These are phyloP conservation scores for Jamesozyma gamospora DNA, from an alignment of 805 yeast genomes.

Conservation along the genomic window DNA sequence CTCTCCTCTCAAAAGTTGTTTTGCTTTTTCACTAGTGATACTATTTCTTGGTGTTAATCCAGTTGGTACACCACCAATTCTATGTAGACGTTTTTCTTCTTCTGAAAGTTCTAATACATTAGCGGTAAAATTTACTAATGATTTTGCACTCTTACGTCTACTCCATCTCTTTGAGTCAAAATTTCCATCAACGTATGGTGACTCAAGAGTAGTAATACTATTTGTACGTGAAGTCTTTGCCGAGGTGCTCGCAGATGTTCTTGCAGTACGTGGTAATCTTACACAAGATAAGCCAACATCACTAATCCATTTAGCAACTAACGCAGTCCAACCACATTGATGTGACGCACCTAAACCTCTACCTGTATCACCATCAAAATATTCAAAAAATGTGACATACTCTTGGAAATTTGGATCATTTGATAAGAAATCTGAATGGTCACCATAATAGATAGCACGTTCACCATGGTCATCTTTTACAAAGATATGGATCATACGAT, in stretches of 20 bases:
- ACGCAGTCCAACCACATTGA: slow-evolving; percentile 95
- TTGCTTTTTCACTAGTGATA: slow-evolving; percentile 11
- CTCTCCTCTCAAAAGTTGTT: background rate
- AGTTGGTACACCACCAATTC: slow-evolving; percentile 16
- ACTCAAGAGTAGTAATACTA: slow-evolving; percentile 4
- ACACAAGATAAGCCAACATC: slow-evolving; percentile 66
- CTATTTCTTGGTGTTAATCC: slow-evolving; percentile 21
- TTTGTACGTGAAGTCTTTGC: slow-evolving; percentile 4
- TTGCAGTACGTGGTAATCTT: slow-evolving; percentile 23
- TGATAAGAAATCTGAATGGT: slow-evolving; percentile 46
- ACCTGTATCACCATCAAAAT: slow-evolving; percentile 90
- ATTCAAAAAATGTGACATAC: slow-evolving; percentile 72
- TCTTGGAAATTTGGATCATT: slow-evolving; percentile 66
- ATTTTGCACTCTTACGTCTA: slow-evolving; percentile 67
- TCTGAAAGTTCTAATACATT: slow-evolving; percentile 57
- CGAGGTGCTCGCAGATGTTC: slow-evolving; percentile 19
- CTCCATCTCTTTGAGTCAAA: slow-evolving; percentile 39
- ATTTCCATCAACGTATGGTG: slow-evolving; percentile 6
- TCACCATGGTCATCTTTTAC: slow-evolving; percentile 55
- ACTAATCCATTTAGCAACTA: slow-evolving; percentile 85
- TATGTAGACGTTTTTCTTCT: slow-evolving; percentile 37
- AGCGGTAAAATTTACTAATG: slow-evolving; percentile 58
- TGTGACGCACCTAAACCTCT: slow-evolving; percentile 89
- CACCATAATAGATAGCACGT: slow-evolving; percentile 74
- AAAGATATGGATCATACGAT: slow-evolving; percentile 71